Evolutionary conservation across 2,329 filamentous ascomycete species (phyloP).

Genomic region (Cordyceps cateniannulata): DNA sequence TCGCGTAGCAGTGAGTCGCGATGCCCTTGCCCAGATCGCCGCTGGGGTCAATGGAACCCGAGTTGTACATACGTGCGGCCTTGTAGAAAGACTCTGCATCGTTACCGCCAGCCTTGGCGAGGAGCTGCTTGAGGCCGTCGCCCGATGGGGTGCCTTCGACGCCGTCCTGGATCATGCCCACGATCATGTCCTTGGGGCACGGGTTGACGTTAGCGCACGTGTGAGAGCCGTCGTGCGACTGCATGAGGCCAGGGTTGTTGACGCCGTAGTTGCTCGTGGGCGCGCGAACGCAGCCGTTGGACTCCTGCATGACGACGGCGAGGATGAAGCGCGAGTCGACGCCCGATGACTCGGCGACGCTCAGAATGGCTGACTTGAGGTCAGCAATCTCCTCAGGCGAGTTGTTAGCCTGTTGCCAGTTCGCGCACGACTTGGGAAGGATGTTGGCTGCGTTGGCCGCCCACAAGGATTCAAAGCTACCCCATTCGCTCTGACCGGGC

Average conservation of each 20-base stretch:
- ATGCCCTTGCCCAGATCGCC: slow-evolving; percentile 32
- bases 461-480: slow-evolving; percentile 22
- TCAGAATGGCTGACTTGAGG: slow-evolving; percentile 27
- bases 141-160: slow-evolving; percentile 32
- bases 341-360: slow-evolving; percentile 21
- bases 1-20: slow-evolving; percentile 43
- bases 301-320: slow-evolving; percentile 38
- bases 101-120: slow-evolving; percentile 23
- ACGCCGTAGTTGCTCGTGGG: slow-evolving; percentile 33
- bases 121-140: slow-evolving; percentile 34
- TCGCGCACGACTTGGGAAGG: slow-evolving; percentile 17
- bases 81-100: slow-evolving; percentile 35
- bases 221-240: slow-evolving; percentile 27
- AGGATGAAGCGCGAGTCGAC: slow-evolving; percentile 37
- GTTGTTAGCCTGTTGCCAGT: slow-evolving; percentile 15
- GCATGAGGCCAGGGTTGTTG: slow-evolving; percentile 37
- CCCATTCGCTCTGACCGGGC: slow-evolving; percentile 23
- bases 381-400: slow-evolving; percentile 16
- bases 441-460: slow-evolving; percentile 17
- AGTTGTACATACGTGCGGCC: slow-evolving; percentile 44
- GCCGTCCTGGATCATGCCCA: slow-evolving; percentile 33
- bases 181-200: slow-evolving; percentile 20
- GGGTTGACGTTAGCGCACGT: slow-evolving; percentile 28
- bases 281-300: slow-evolving; percentile 36
- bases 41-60: slow-evolving; percentile 31